phyloP scores from a whole-genome alignment of 495 filamentous ascomycete species.

The Schizothecium vesticola region DNA sequence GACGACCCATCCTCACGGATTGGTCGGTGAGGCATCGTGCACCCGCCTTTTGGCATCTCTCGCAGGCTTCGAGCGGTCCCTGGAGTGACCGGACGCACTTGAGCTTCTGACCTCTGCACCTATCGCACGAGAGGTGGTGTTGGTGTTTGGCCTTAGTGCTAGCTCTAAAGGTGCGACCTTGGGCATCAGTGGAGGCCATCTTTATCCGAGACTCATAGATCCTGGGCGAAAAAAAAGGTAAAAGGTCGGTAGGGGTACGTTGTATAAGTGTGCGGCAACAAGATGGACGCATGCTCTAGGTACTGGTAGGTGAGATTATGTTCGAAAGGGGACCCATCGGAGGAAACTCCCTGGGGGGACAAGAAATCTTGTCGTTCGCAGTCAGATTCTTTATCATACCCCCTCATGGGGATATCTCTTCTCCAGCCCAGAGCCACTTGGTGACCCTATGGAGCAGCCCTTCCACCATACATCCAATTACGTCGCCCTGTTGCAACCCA shows the following conservation, averaged over 20 bases:
- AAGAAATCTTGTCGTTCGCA: neutral
- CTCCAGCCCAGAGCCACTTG: neutral
- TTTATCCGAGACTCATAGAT: neutral
- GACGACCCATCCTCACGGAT: neutral
- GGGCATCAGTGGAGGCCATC: neutral
- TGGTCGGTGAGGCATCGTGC: neutral
- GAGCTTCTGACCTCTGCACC: neutral
- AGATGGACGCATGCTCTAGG: neutral
- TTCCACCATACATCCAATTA: neutral
- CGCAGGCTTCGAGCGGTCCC: neutral
- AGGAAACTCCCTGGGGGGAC: neutral
- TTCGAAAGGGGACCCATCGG: neutral
- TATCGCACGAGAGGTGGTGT: neutral
- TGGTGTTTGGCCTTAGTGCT: neutral
- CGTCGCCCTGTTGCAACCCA: neutral
- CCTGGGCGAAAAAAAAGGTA: neutral
- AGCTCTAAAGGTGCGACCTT: neutral
- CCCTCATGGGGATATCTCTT: neutral
- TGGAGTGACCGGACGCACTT: neutral
- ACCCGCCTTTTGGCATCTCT: neutral
- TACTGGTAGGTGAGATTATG: too few relatives aligned
- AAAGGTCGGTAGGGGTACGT: neutral
- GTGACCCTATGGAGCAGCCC: too few relatives aligned
- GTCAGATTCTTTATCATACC: neutral
- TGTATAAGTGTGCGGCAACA: neutral